Evolutionary conservation across 2,329 filamentous ascomycete genomes (phyloP).

Genomic region (Cryphonectria carpinicola): DNA sequence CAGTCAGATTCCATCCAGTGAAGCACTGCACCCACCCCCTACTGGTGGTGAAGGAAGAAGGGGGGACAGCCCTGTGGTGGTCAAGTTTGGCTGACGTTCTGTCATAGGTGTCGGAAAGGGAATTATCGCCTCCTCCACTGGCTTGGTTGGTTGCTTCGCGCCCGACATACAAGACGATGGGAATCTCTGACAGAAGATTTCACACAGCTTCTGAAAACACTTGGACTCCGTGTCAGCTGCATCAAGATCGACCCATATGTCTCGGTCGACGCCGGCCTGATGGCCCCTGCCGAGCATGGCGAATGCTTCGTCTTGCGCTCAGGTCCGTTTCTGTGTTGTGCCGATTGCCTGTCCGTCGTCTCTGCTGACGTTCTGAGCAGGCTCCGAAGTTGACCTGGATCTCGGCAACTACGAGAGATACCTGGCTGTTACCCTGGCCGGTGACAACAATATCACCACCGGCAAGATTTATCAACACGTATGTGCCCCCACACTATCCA

Average conservation of each 20-base stretch:
- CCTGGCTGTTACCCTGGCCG: constrained; percentile 77
- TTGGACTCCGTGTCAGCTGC: constrained; percentile 73
- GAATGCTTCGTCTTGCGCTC: constrained; percentile 81
- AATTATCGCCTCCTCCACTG: constrained; percentile 29
- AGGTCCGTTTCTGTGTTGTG: constrained; percentile 14
- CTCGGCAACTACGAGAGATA: constrained; percentile 68
- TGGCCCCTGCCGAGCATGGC: constrained; percentile 63
- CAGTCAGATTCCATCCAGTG: not conserved
- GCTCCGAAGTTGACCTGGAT: constrained; percentile 52
- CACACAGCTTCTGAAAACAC: constrained; percentile 71
- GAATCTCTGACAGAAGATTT: constrained; percentile 19
- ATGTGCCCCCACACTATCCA: constrained; percentile 58
- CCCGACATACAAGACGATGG: not conserved
- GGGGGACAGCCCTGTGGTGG: not conserved
- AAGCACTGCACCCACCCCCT: not conserved
- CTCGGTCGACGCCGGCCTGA: constrained; percentile 43
- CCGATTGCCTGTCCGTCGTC: not conserved
- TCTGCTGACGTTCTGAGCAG: constrained; percentile 18
- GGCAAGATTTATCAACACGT: constrained; percentile 95
- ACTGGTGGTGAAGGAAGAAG: not conserved
- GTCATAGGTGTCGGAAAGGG: constrained; percentile 30
- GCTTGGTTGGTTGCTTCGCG: constrained; percentile 23
- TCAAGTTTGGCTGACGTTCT: constrained; percentile 17
- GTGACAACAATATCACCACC: constrained; percentile 95
- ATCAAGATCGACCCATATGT: constrained; percentile 57